These are phyloP conservation scores for Globomyces pollinis-pini DNA, from an alignment of 192 early-diverging fungal species.

Conservation along the genomic window DNA sequence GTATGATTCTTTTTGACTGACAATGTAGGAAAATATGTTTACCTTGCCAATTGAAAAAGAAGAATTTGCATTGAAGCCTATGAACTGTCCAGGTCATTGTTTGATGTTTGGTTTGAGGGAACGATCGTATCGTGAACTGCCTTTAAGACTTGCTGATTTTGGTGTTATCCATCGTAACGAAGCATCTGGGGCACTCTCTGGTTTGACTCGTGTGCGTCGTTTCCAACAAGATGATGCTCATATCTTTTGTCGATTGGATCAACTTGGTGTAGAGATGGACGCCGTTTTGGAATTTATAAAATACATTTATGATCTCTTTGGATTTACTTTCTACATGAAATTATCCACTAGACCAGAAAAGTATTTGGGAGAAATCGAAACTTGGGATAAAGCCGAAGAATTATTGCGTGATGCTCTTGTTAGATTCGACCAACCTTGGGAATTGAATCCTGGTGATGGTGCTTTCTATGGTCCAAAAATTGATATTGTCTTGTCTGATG, in stretches of 20 bases:
- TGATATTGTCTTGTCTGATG: slow-evolving; percentile 93
- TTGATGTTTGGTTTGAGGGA: slow-evolving; percentile 91
- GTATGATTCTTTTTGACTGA: slow-evolving; percentile 9
- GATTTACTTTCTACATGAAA: slow-evolving; percentile 82
- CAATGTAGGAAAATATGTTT: slow-evolving; percentile 97
- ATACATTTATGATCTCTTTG: slow-evolving; percentile 89
- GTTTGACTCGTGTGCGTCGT: slow-evolving; percentile 92
- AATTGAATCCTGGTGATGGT: slow-evolving; percentile 88
- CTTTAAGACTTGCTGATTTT: slow-evolving; percentile 93
- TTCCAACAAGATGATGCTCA: slow-evolving; percentile 99
- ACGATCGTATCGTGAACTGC: slow-evolving; percentile 92
- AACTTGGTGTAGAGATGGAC: slow-evolving; percentile 79
- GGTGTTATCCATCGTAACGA: slow-evolving; percentile 89
- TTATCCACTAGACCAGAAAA: slow-evolving; percentile 97
- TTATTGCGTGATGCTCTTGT: slow-evolving; percentile 70
- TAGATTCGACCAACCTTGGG: slow-evolving; percentile 75
- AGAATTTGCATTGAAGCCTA: slow-evolving; percentile 94
- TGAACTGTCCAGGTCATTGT: slow-evolving; percentile 99
- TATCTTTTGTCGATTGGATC: slow-evolving; percentile 89
- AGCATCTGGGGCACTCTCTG: slow-evolving; percentile 86
- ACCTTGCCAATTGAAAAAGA: slow-evolving; percentile 92
- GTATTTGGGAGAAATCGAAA: slow-evolving; percentile 78
- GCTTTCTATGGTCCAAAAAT: slow-evolving; percentile 99
- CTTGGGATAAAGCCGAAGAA: slow-evolving; percentile 90
- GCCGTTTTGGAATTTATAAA: slow-evolving; percentile 79